A percentile compares a stretch with the other conserved stretches of the same genome.
Conservation (phyloP, 179 eudicot species). For the Vitellaria paradoxa region DNA sequence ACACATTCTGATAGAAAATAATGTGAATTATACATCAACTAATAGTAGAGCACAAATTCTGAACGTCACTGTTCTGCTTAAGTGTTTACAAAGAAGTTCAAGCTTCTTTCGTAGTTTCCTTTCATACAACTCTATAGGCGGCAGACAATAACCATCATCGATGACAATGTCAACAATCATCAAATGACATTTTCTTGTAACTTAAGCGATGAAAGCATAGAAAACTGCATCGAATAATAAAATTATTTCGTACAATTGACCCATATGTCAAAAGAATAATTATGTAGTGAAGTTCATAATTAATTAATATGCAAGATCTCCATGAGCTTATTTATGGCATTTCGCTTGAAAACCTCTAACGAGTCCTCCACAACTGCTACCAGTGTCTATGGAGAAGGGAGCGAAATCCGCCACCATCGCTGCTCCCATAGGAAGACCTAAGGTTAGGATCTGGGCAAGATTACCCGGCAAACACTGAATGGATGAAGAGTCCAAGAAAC, state of each 20-base stretch:
- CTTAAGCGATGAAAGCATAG: neutral
- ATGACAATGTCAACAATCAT: neutral
- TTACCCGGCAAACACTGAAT: slow-evolving; percentile 21
- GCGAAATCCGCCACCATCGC: slow-evolving; percentile 23
- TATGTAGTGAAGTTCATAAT: neutral
- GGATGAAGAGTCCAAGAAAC: slow-evolving; percentile 8
- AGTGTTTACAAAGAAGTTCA: neutral
- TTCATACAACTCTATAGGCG: neutral
- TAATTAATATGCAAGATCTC: no score
- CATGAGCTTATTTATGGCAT: no score
- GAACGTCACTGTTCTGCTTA: neutral
- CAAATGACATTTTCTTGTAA: neutral
- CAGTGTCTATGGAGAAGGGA: slow-evolving; percentile 28
- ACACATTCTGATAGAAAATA: neutral
- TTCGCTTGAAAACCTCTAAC: slow-evolving; percentile 63
- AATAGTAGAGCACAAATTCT: neutral
- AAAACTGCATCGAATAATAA: no score
- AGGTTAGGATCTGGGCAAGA: slow-evolving; percentile 44
- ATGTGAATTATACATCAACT: neutral
- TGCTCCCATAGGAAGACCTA: slow-evolving; percentile 46
- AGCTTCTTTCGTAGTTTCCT: neutral
- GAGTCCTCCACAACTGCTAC: slow-evolving; percentile 45
- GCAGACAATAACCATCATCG: neutral
- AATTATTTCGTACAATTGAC: neutral
- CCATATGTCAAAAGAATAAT: neutral